phyloP scores from a whole-genome alignment of 2,329 filamentous ascomycete species.

The Scopulariopsis brevicaulis region DNA sequence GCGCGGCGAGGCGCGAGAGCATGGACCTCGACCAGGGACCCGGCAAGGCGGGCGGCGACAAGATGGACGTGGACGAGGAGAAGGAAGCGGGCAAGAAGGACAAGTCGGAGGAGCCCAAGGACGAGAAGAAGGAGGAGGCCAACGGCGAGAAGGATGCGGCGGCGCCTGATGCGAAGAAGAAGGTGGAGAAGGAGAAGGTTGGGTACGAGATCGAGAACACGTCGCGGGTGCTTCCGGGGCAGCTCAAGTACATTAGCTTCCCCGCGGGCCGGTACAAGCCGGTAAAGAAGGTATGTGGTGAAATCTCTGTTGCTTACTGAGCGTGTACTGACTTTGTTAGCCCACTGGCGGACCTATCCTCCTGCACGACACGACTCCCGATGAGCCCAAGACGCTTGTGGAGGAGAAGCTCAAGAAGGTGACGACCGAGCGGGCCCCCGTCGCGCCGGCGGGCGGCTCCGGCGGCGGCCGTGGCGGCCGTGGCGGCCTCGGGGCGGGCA shows the following conservation, averaged over 20 bases:
- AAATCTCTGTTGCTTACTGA: background rate
- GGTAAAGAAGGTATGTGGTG: slow-evolving; percentile 61
- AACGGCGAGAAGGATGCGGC: slow-evolving; percentile 13
- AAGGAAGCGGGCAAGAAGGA: slow-evolving; percentile 33
- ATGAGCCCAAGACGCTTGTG: slow-evolving; percentile 67
- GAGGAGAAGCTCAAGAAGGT: slow-evolving; percentile 90
- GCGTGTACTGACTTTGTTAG: slow-evolving; percentile 35
- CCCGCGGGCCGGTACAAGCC: slow-evolving; percentile 83
- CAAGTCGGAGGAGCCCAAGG: slow-evolving; percentile 50
- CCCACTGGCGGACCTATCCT: slow-evolving; percentile 89
- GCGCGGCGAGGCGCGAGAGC: slow-evolving; percentile 77
- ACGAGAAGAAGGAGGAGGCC: slow-evolving; percentile 43
- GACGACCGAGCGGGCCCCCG: slow-evolving; percentile 48
- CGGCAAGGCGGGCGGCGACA: slow-evolving; percentile 57
- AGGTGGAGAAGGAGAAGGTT: slow-evolving; percentile 88
- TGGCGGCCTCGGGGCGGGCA: slow-evolving; percentile 17
- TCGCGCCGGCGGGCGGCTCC: slow-evolving; percentile 26
- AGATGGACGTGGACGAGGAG: slow-evolving; percentile 74
- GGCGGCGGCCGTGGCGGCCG: slow-evolving; percentile 18
- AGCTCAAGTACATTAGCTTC: slow-evolving; percentile 95
- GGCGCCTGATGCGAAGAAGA: slow-evolving; percentile 63
- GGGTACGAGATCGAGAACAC: slow-evolving; percentile 96
- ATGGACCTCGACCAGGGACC: slow-evolving; percentile 74
- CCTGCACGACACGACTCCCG: slow-evolving; percentile 73
- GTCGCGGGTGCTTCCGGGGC: slow-evolving; percentile 82